A percentile compares a stretch with the other conserved stretches of the same genome.
phyloP scores from a whole-genome alignment of 106 monocot species.

The Dioscorea zingiberensis region DNA sequence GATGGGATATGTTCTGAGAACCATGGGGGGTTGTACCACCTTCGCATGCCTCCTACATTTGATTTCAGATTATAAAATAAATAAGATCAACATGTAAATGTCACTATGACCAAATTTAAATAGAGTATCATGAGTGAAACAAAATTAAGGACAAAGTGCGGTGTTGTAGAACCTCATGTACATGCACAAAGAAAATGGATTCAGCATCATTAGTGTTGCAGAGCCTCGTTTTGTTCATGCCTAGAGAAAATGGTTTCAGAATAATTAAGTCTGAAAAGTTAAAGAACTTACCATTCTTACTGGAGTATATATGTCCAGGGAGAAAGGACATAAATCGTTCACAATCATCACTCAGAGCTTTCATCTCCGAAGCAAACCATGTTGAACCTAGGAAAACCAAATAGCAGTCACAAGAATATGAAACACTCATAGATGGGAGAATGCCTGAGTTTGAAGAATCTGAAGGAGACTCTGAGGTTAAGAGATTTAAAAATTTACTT shows the following conservation, averaged over 20 bases:
- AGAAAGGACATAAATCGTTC: constrained; percentile 37
- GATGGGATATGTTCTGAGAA: constrained; percentile 56
- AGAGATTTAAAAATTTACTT: too few species aligned
- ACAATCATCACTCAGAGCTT: constrained; percentile 70
- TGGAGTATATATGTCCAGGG: constrained; percentile 62
- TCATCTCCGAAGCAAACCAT: constrained; percentile 85
- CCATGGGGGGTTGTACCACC: constrained; percentile 84
- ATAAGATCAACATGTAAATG: neutral
- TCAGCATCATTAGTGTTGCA: too few species aligned
- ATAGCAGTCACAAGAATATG: too few species aligned
- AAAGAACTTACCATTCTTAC: constrained; percentile 38
- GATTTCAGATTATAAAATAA: neutral
- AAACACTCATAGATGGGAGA: too few species aligned
- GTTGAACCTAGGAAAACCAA: constrained; percentile 39
- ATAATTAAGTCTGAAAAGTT: neutral
- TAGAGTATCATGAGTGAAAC: neutral
- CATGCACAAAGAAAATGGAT: neutral
- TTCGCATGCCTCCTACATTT: constrained; percentile 4
- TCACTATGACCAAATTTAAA: neutral
- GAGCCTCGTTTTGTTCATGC: too few species aligned
- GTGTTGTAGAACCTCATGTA: neutral
- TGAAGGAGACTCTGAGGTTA: too few species aligned
- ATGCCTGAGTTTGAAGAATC: too few species aligned
- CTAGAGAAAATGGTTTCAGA: too few species aligned
- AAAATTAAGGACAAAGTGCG: neutral